Conservation (phyloP, 176 grass and related monocot species). For the Melocanna baccifera region DNA sequence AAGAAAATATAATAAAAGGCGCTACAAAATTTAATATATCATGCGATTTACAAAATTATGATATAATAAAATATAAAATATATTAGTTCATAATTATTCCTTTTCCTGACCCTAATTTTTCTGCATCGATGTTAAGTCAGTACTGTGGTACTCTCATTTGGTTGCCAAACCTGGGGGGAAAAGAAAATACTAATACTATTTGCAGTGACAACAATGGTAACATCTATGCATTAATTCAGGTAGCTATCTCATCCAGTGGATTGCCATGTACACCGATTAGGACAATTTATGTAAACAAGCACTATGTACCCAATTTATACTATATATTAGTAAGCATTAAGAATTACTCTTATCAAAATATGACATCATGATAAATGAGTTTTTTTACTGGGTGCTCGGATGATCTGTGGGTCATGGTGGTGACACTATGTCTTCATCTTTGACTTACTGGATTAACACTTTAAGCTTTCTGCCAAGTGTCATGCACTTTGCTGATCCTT, state of each 20-base stretch:
- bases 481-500: slow-evolving; percentile 8
- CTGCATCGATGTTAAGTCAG: neutral
- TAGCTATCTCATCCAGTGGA: neutral
- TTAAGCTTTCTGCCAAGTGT: neutral
- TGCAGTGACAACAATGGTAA: neutral
- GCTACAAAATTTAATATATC: no score
- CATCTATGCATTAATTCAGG: neutral
- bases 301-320: neutral
- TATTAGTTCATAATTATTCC: neutral
- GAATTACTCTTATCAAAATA: slow-evolving; percentile 6
- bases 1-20: no score
- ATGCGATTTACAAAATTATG: no score
- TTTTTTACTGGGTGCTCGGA: slow-evolving; percentile 13
- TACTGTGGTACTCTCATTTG: neutral
- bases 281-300: neutral
- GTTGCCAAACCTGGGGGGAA: neutral
- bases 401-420: slow-evolving; percentile 30
- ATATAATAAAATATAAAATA: no score
- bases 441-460: slow-evolving; percentile 5
- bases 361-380: slow-evolving; percentile 4
- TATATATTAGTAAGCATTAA: neutral
- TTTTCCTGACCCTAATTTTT: neutral
- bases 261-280: neutral
- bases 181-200: neutral
- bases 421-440: slow-evolving; percentile 40